Conservation (phyloP, 768 basidiomycete genomes). For the Calocybe gangraenosa region DNA sequence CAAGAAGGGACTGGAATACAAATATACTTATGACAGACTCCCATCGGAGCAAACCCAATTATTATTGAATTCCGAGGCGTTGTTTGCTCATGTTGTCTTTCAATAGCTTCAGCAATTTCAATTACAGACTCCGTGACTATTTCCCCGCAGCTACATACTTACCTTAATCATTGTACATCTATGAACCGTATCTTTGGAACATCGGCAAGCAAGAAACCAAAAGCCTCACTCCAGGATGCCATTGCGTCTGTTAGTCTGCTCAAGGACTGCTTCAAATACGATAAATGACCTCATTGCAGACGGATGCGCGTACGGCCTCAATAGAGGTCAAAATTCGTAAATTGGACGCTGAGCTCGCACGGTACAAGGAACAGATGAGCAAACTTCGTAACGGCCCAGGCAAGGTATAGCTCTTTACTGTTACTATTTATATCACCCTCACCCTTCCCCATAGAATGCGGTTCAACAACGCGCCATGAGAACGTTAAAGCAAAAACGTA, state of each 20-base stretch:
- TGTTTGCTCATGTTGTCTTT: slow-evolving; percentile 10
- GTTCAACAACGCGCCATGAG: slow-evolving; percentile 93
- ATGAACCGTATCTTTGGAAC: slow-evolving; percentile 86
- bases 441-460: slow-evolving; percentile 54
- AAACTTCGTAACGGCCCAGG: slow-evolving; percentile 92
- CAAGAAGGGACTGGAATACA: background rate
- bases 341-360: slow-evolving; percentile 85
- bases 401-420: slow-evolving; percentile 54
- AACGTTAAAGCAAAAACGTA: slow-evolving; percentile 89
- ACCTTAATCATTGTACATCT: background rate
- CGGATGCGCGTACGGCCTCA: slow-evolving; percentile 78
- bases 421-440: background rate
- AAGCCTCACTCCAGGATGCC: slow-evolving; percentile 87
- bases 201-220: slow-evolving; percentile 75
- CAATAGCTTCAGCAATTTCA: background rate
- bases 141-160: background rate
- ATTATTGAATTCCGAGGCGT: background rate
- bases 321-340: slow-evolving; percentile 98
- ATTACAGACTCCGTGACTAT: background rate
- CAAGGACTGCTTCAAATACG: slow-evolving; percentile 5
- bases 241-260: slow-evolving; percentile 67
- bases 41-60: background rate
- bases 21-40: background rate
- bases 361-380: slow-evolving; percentile 95
- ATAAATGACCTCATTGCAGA: slow-evolving; percentile 41